Evolutionary conservation across 805 yeast species (phyloP), one percentile per base, ranked within the genome.

Genomic region (Brettanomyces sp.): DNA sequence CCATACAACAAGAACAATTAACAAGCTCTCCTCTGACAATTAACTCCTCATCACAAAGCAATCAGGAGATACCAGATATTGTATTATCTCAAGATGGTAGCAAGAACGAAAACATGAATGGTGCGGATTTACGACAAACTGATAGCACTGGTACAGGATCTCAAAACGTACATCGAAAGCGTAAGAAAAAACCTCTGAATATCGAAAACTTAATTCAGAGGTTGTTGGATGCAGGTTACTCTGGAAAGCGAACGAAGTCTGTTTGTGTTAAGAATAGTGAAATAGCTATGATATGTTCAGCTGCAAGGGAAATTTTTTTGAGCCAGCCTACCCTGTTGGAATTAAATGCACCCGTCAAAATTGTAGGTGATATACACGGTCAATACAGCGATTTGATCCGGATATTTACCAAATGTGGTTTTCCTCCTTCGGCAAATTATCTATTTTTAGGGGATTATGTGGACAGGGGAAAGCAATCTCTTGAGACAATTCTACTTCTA

Each of bases 311-410:
- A 58, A 81, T 91, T 13, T 87, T 93, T 56, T 67, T 93, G 47
- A 77, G 85, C 45, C 98, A 93, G 63, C 99, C 99, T 5, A 76
- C 96, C 4, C 67, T 91, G 44, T 70, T 91, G 48, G 98, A 93
- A 63, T 71, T 91, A 49, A 78, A 86, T 39, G 86, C 93, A 2
- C 93, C 95, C 0, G 93, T 85, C 22, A 85, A 85, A 62, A 85
- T 85, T 22, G 95, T 85, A 4, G 95, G 95, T 42, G 99, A 93
- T 62, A 95, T 93, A 30, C 99, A 93, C 65, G 99, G 99, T 30
- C 99, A 93, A 65, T 93, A 83, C 62, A 85, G 85, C 44, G 99
- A 93, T 66, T 71, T 93, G 51, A 79, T 93, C 52, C 77, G 99
- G 53, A 75, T 93, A 49, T 88, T 93, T 66, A 88, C 95, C 47